These are phyloP conservation scores for Erigeron canadensis DNA, from an alignment of 129 eudicot species.

Conservation along the genomic window DNA sequence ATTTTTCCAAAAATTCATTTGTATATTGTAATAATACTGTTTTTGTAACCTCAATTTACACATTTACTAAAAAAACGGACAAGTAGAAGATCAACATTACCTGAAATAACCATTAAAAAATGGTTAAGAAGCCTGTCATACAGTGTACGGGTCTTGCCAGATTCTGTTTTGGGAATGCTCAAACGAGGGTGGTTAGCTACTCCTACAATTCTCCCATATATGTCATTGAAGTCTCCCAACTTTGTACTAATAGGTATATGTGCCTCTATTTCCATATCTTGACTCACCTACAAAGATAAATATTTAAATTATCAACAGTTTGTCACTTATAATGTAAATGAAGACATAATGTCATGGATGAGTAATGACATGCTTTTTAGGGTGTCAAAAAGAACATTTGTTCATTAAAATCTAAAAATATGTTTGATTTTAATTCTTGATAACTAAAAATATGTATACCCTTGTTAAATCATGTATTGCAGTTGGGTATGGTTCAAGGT, in stretches of 20 bases:
- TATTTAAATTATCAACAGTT: background rate
- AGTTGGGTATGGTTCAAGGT: conserved; percentile 70
- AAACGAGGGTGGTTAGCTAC: conserved; percentile 95
- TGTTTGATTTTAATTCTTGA: background rate
- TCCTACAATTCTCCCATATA: conserved; percentile 63
- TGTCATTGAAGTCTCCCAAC: conserved; percentile 71
- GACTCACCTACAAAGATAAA: conserved; percentile 62
- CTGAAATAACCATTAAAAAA: conserved; percentile 76
- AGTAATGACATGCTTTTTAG: no score
- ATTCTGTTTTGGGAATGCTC: conserved; percentile 96
- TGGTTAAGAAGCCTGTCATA: conserved; percentile 73
- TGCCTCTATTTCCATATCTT: conserved; percentile 94
- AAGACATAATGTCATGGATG: no score
- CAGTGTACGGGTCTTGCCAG: conserved; percentile 84
- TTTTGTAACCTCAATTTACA: background rate
- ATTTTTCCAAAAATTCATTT: background rate
- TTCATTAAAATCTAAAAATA: no score
- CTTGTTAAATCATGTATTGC: conserved; percentile 92
- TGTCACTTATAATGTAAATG: background rate
- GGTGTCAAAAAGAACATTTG: no score
- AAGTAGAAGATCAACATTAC: conserved; percentile 30
- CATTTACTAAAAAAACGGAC: background rate
- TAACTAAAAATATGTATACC: conserved; percentile 42
- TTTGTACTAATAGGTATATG: conserved; percentile 89
- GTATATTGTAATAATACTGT: background rate